Base-by-base conservation (phyloP, 257 asterid genomes). In the Lithospermum erythrorhizon region DNA sequence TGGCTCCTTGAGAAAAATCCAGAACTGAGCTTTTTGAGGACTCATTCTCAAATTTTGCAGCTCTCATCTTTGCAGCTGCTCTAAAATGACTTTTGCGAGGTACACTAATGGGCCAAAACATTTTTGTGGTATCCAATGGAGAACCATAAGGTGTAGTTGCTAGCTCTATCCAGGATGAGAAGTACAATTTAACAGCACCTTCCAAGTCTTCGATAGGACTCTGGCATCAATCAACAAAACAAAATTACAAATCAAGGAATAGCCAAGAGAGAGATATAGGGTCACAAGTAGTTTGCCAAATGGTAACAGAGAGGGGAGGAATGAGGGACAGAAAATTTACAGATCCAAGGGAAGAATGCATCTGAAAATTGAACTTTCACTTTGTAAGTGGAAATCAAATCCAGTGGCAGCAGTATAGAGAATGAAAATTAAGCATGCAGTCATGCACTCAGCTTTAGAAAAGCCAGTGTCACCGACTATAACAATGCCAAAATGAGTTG, bases 61-160 rank as follows among this genome's bases (percentile, higher is more conserved):
- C 95, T 84, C 90, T 78, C 89, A 93, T 93, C 81, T 93, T 93
- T 52, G 99, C 99, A 62, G 95, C 98, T 64, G 98, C 98, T 73
- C 82, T 89, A 75, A 81, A 75, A 71, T 89, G 96, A 65, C 97
- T 86, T 87, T 93, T 89, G 66, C 99, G 97, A 49, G 99, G 99
- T 65, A 93, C 79, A 55, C 97, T 83, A 35, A 81, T 76, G 53
- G 99, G 99, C 97, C 95, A 93, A 81, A 93, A 93, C 99, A 93
- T 86, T 80, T 89, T 89, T 29, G 85, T 71, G 48, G 86, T 73
- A 66, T 89, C 95, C 83, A 93, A 53, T 27, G 83, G 73, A 61
- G 96, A 89, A 21, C 99, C 99, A 76, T 79, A 89, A 32, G 99
- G 94, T 68, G 96, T 86, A 61, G 95, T 82, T 72, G 95, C 86